These are phyloP conservation scores for Diplodia corticola DNA, from an alignment of 2,329 filamentous ascomycete genomes.

Conservation along the genomic window DNA sequence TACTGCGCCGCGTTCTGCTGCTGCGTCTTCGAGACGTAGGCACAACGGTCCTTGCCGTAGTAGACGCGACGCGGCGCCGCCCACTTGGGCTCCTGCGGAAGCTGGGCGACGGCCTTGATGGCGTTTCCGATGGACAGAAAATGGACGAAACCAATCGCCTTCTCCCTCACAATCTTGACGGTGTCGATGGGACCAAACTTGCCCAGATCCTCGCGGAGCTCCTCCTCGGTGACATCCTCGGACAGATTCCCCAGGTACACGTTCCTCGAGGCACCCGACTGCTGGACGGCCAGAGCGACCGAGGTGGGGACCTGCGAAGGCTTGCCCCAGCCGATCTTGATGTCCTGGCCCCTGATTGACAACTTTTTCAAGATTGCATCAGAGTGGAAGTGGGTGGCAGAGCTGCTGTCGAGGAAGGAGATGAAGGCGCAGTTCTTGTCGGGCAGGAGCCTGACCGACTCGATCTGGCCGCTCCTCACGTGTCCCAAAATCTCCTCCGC, in stretches of 20 bases:
- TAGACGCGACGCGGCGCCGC: conserved; percentile 92
- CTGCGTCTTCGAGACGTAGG: conserved; percentile 98
- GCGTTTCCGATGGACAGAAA: conserved; percentile 97
- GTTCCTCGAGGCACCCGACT: conserved; percentile 94
- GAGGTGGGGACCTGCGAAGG: conserved; percentile 97
- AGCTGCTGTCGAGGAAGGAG: conserved; percentile 96
- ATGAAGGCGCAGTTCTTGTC: conserved; percentile 99
- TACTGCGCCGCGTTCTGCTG: conserved; percentile 99
- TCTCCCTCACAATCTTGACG: conserved; percentile 95
- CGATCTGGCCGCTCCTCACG: conserved; percentile 95
- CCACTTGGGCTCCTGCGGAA: conserved; percentile 96
- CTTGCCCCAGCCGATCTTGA: conserved; percentile 99
- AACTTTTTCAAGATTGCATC: conserved; percentile 99
- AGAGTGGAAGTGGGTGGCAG: conserved; percentile 97
- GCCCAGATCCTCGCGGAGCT: conserved; percentile 88
- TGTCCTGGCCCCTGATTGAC: conserved; percentile 96
- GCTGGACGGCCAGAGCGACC: conserved; percentile 94
- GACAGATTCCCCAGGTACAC: conserved; percentile 93
- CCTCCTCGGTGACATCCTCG: conserved; percentile 87
- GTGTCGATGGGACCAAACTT: conserved; percentile 98
- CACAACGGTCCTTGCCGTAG: conserved; percentile 97
- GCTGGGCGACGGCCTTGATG: conserved; percentile 94
- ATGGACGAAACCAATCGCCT: conserved; percentile 96
- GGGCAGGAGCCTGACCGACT: conserved; percentile 93
- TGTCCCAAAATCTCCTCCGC: conserved; percentile 96